Conservation (phyloP, 345 rosid genomes). For the Eucalyptus brandiana region DNA sequence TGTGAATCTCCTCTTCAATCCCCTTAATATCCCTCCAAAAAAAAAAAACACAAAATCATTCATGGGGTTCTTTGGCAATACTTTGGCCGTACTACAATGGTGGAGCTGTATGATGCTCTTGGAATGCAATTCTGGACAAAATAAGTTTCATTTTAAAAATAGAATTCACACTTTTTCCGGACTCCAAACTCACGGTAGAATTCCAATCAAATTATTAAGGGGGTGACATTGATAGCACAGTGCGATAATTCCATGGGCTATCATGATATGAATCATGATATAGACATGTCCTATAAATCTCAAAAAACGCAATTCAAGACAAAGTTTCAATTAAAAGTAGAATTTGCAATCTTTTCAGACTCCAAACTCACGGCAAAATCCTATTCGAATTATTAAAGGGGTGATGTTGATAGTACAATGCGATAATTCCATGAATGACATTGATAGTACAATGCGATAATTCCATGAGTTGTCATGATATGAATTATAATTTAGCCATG, state of each 20-base stretch:
- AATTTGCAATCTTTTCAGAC: neutral
- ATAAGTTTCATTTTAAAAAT: no score
- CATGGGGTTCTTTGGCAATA: neutral
- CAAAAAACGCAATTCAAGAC: neutral
- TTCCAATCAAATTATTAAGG: no score
- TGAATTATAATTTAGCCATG: neutral
- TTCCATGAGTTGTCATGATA: neutral
- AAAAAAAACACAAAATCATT: neutral
- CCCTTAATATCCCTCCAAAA: neutral
- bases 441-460: no score
- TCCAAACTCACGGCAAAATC: neutral
- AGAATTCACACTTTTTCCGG: neutral
- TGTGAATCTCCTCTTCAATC: neutral
- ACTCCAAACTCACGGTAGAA: neutral
- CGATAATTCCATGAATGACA: neutral
- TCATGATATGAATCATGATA: neutral
- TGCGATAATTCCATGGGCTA: neutral
- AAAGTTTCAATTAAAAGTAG: neutral
- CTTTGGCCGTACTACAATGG: neutral
- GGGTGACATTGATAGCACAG: neutral
- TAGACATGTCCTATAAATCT: neutral
- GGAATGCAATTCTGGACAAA: neutral
- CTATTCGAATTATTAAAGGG: neutral
- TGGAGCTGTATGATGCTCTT: neutral
- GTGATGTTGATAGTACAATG: neutral